A percentile compares a stretch with the other conserved stretches of the same genome.
These are phyloP conservation scores for Aureobasidium sp. DNA, from an alignment of 2,329 filamentous ascomycete species.

Conservation along the genomic window DNA sequence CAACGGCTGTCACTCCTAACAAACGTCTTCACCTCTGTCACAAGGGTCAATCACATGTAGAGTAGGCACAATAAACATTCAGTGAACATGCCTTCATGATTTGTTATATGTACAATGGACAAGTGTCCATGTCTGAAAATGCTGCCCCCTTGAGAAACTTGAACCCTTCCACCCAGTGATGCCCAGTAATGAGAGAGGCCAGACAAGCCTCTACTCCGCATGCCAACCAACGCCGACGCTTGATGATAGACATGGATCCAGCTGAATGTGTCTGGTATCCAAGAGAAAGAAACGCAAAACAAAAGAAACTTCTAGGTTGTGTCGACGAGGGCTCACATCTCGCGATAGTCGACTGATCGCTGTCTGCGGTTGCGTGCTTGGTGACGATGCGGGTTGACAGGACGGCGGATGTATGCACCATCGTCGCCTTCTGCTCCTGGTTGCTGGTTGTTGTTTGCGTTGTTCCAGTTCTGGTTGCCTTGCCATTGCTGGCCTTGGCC, in stretches of 20 bases:
- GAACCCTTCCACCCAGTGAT: neutral
- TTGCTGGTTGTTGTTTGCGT: conserved; percentile 21
- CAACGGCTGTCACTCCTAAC: neutral
- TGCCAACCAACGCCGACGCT: conserved; percentile 10
- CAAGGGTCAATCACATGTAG: neutral
- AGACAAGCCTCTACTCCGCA: neutral
- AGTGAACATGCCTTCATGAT: neutral
- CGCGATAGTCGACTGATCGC: conserved; percentile 83
- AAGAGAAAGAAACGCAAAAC: neutral
- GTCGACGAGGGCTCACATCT: conserved; percentile 47
- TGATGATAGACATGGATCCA: neutral
- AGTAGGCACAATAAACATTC: neutral
- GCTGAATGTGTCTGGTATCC: neutral
- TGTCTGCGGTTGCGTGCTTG: conserved; percentile 66
- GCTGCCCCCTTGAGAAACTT: neutral
- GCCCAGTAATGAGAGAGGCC: neutral
- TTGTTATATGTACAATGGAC: conserved; percentile 2
- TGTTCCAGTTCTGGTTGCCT: conserved; percentile 27
- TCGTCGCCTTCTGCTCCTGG: conserved; percentile 47
- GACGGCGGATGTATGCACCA: conserved; percentile 89
- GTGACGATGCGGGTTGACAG: conserved; percentile 87
- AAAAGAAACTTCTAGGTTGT: neutral
- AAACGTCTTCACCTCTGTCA: neutral
- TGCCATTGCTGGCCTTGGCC: conserved; percentile 19
- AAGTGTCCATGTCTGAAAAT: neutral